Percentiles rank a stretch among this genome's conserved stretches.
phyloP scores from a whole-genome alignment of 495 filamentous ascomycete species.

The Penicillium argentinense region DNA sequence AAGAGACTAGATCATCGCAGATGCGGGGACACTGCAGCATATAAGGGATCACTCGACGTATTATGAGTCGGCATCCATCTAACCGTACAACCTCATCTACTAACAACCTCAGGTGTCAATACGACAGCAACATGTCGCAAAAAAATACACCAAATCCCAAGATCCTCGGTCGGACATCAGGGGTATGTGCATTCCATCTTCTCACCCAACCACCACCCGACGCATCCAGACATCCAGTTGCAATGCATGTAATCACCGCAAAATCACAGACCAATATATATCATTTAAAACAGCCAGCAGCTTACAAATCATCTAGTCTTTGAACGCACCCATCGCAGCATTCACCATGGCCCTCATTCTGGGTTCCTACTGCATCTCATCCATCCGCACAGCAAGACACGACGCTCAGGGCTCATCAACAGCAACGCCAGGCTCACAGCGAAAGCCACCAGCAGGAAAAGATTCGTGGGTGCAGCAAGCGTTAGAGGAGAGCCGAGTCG shows the following conservation, averaged over 20 bases:
- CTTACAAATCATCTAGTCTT: constrained; percentile 25
- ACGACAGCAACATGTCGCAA: constrained; percentile 17
- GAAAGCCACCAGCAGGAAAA: constrained; percentile 10
- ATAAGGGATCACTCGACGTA: too few relatives aligned
- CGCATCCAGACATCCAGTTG: too few relatives aligned
- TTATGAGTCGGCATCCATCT: too few relatives aligned
- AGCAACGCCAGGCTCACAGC: constrained; percentile 6
- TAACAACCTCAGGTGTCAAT: too few relatives aligned
- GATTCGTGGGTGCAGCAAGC: constrained; percentile 39
- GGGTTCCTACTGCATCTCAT: constrained; percentile 48
- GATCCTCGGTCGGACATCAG: constrained; percentile 17
- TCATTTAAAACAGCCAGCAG: too few relatives aligned
- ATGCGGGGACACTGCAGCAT: too few relatives aligned
- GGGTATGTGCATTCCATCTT: constrained; percentile 17
- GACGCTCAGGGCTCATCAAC: constrained; percentile 25
- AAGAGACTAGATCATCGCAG: too few relatives aligned
- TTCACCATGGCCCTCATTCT: constrained; percentile 52
- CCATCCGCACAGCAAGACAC: constrained; percentile 46
- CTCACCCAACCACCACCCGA: too few relatives aligned
- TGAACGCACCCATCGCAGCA: constrained; percentile 50
- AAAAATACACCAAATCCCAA: constrained; percentile 13
- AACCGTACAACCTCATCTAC: too few relatives aligned
- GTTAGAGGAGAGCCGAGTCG: constrained; percentile 32
- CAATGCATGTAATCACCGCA: too few relatives aligned
- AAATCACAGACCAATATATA: too few relatives aligned